A percentile compares a stretch with the other conserved stretches of the same genome.
Conservation (phyloP, 2,329 filamentous ascomycete genomes). For the Paecilomyces formosus region DNA sequence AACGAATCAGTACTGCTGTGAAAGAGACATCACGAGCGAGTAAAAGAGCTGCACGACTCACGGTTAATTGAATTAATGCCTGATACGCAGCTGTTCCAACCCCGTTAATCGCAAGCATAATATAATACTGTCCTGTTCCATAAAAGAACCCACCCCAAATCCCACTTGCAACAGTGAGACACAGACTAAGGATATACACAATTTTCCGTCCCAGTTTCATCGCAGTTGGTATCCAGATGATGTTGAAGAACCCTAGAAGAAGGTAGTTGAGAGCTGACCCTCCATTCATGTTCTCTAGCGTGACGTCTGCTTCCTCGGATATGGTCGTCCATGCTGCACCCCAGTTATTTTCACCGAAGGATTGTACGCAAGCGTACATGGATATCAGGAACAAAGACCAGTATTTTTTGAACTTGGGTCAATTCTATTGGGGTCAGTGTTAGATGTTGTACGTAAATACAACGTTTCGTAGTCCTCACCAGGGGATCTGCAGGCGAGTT, state of each 20-base stretch:
- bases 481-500: background rate
- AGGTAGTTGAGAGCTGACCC: slow-evolving; percentile 31
- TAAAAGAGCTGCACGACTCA: slow-evolving; percentile 5
- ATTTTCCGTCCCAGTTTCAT: slow-evolving; percentile 27
- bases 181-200: slow-evolving; percentile 27
- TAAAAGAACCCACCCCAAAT: slow-evolving; percentile 22
- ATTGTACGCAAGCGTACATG: slow-evolving; percentile 29
- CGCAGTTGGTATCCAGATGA: slow-evolving; percentile 29
- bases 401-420: slow-evolving; percentile 30
- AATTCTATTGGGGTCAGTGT: slow-evolving; percentile 15
- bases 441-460: background rate
- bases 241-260: slow-evolving; percentile 34
- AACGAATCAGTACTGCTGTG: background rate
- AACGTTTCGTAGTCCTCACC: background rate
- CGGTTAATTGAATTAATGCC: slow-evolving; percentile 32
- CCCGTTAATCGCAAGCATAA: slow-evolving; percentile 22
- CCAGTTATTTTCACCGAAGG: slow-evolving; percentile 23
- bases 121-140: slow-evolving; percentile 20
- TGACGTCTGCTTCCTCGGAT: slow-evolving; percentile 30
- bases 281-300: slow-evolving; percentile 34
- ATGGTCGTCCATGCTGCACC: slow-evolving; percentile 37
- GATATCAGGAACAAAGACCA: slow-evolving; percentile 34
- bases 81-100: slow-evolving; percentile 31
- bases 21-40: too few relatives aligned
- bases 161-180: slow-evolving; percentile 20